Conservation (phyloP, 495 filamentous ascomycete genomes). For the Aspergillus hancockii region DNA sequence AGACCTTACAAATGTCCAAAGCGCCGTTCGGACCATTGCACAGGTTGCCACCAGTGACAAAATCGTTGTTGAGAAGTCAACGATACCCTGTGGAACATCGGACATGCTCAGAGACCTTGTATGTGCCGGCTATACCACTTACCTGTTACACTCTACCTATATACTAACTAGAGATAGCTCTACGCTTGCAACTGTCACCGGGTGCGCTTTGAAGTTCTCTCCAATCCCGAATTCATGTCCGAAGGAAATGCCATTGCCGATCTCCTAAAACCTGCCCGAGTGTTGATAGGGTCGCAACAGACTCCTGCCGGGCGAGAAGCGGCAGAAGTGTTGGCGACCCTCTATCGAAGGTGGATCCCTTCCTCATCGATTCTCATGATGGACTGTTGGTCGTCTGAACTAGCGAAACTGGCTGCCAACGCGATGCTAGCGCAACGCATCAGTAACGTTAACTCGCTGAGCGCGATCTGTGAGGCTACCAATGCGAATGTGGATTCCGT, state of each 20-base stretch:
- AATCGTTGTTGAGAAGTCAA: constrained; percentile 80
- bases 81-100: constrained; percentile 75
- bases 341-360: constrained; percentile 72
- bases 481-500: constrained; percentile 75
- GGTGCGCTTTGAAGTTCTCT: constrained; percentile 74
- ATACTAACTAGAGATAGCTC: not conserved
- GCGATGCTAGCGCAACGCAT: constrained; percentile 79
- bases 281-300: constrained; percentile 68
- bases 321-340: constrained; percentile 56
- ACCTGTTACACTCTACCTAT: not conserved
- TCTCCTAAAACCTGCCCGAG: constrained; percentile 66
- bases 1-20: constrained; percentile 68
- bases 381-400: constrained; percentile 75
- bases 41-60: constrained; percentile 60
- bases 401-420: constrained; percentile 77
- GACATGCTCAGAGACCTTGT: constrained; percentile 65
- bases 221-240: constrained; percentile 79
- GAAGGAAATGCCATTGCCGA: constrained; percentile 73
- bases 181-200: constrained; percentile 18
- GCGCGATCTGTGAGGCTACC: constrained; percentile 73
- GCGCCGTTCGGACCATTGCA: constrained; percentile 64
- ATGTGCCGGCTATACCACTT: not conserved
- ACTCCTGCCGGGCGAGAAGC: constrained; percentile 57
- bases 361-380: constrained; percentile 62
- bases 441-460: constrained; percentile 77